A percentile compares a stretch with the other conserved stretches of the same genome.
phyloP scores from a whole-genome alignment of 371 early-diverging fungal species.

The Dinochytrium kinnereticum region DNA sequence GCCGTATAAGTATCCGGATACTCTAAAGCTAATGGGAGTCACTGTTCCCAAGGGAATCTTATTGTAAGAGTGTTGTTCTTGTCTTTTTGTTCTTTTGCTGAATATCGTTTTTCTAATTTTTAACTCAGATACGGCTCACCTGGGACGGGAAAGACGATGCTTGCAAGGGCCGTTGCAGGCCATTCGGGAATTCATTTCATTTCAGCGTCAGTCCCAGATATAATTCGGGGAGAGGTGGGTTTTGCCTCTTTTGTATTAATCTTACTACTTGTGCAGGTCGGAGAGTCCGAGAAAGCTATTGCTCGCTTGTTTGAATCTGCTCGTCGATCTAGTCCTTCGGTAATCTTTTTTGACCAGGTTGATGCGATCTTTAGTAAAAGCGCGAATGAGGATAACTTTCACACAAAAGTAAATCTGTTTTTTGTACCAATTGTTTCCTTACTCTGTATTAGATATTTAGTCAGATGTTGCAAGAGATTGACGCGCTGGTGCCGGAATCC shows the following conservation, averaged over 20 bases:
- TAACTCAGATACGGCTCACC: slow-evolving; percentile 52
- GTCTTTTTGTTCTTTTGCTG: background rate
- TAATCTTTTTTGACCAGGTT: slow-evolving; percentile 63
- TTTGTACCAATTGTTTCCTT: background rate
- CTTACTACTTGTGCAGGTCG: slow-evolving; percentile 33
- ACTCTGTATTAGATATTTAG: slow-evolving; percentile 61
- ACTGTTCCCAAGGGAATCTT: slow-evolving; percentile 73
- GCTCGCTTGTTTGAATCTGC: slow-evolving; percentile 43
- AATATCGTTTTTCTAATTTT: no score
- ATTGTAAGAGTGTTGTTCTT: slow-evolving; percentile 47
- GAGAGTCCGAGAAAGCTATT: slow-evolving; percentile 50
- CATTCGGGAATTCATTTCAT: slow-evolving; percentile 38
- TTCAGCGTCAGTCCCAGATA: slow-evolving; percentile 26
- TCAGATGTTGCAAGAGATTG: slow-evolving; percentile 83
- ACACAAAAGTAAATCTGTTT: slow-evolving; percentile 64
- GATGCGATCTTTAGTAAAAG: slow-evolving; percentile 76
- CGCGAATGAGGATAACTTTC: slow-evolving; percentile 65
- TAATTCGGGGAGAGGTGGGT: slow-evolving; percentile 46
- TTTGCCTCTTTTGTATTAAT: background rate
- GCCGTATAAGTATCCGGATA: slow-evolving; percentile 44
- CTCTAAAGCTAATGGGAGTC: slow-evolving; percentile 67
- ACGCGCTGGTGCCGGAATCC: slow-evolving; percentile 59
- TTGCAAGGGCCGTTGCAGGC: slow-evolving; percentile 61
- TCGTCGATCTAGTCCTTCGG: slow-evolving; percentile 45
- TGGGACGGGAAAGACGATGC: slow-evolving; percentile 65